Evolutionary conservation across 2,329 filamentous ascomycete genomes (phyloP), one percentile per base, ranked within the genome.

Genomic region (Penicillium fuscoglaucum): DNA sequence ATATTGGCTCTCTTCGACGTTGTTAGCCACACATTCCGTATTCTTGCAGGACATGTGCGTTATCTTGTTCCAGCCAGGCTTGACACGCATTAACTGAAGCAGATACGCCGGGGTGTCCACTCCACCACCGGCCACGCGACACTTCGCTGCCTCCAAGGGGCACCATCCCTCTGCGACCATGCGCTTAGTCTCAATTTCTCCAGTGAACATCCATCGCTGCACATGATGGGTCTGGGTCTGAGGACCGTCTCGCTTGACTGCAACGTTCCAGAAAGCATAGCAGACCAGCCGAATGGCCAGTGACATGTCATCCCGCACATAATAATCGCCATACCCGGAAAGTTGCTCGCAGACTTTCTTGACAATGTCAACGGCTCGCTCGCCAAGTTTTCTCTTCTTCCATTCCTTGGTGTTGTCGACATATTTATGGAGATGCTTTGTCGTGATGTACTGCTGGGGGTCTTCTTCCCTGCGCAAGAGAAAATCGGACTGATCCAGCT

Each of bases 1-100:
- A 37, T 61, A 61, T 12, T 61, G 40, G 24, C 55, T 55, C 39
- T 61, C 58, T 35, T 61, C 46, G 21, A 61, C n/a, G 39, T 61
- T 61, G 29, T 61, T 59, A 1, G 56, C 58, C 24, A 59, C 39
- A n/a, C 58, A 61, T 35, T 59, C 56, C 7, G 56, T 59, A 26
- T 51, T 41, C 17, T 24, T 46, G 46, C 58, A 61, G 12, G 10
- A 37, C 15, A 9, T 17, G 24, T 49, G 47, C 2, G 31, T 26
- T 9, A 37, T 49, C 6, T 3, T 39, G 6, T 49, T 28, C 47
- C 47, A 50, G 2, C 12, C 17, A 7, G 47, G 9, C 31, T 50
- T 50, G 15, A 39, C 6, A 37, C 47, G 47, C 21, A n/a, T 26
- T 5, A 50, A 37, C 21, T 50, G 47, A 13, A 26, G 33, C 15